phyloP scores from a whole-genome alignment of 768 basidiomycete species.

The Tremella mesenterica region DNA sequence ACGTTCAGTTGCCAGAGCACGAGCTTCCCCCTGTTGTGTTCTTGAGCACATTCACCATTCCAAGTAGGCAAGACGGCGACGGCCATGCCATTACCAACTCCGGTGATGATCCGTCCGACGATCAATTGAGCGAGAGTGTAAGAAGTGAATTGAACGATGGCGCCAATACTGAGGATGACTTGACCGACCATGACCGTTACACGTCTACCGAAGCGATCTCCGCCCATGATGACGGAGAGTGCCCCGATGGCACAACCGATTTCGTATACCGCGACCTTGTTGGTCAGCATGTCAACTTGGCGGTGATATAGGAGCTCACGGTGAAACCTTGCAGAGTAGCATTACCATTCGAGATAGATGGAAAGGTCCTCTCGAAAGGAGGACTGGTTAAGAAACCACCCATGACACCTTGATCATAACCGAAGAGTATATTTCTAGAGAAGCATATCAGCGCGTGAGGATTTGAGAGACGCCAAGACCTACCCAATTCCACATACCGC shows the following conservation, averaged over 20 bases:
- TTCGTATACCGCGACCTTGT: conserved; percentile 26
- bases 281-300: not conserved
- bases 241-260: conserved; percentile 32
- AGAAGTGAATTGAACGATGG: conserved; percentile 18
- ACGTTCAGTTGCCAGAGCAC: conserved; percentile 19
- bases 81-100: conserved; percentile 31
- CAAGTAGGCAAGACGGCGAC: conserved; percentile 18
- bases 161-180: conserved; percentile 18
- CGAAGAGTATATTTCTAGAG: conserved; percentile 6
- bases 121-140: conserved; percentile 23
- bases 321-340: conserved; percentile 23
- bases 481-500: not conserved
- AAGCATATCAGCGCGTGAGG: not conserved
- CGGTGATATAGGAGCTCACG: conserved; percentile 9
- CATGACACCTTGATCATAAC: conserved; percentile 24
- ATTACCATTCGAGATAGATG: conserved; percentile 8
- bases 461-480: not conserved
- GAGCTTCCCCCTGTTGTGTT: conserved; percentile 12
- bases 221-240: conserved; percentile 21
- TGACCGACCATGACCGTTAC: conserved; percentile 27
- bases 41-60: conserved; percentile 15
- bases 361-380: conserved; percentile 16
- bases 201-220: conserved; percentile 26
- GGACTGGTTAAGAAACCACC: conserved; percentile 13
- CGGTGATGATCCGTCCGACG: conserved; percentile 32